Evolutionary conservation across 1,139 yeast species (phyloP).

Genomic region (Oligophagozyma castellii): DNA sequence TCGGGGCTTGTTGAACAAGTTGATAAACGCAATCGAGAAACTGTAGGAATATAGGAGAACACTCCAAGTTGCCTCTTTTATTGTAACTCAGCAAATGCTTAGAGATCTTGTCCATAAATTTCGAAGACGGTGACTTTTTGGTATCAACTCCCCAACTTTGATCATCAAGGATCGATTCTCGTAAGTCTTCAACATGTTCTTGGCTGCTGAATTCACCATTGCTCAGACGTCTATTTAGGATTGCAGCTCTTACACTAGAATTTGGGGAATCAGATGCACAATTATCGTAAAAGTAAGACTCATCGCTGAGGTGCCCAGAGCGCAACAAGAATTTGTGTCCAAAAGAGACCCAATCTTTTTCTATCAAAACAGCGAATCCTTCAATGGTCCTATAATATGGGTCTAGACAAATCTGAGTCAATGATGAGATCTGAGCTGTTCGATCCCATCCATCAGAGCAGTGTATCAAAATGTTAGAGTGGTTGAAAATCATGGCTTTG

Average conservation of each 20-base stretch:
- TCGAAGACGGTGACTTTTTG: conserved; percentile 4
- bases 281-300: conserved; percentile 28
- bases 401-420: conserved; percentile 78
- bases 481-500: conserved; percentile 67
- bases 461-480: conserved; percentile 74
- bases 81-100: conserved; percentile 18
- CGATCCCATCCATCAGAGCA: conserved; percentile 99
- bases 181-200: background rate
- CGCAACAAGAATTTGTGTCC: conserved; percentile 85
- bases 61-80: conserved; percentile 30
- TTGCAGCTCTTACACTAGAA: conserved; percentile 10
- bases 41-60: conserved; percentile 88
- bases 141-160: background rate
- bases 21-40: conserved; percentile 86
- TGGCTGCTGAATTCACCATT: conserved; percentile 1
- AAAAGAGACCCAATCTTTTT: conserved; percentile 91
- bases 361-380: conserved; percentile 75
- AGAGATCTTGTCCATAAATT: conserved; percentile 13
- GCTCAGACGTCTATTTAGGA: background rate
- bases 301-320: conserved; percentile 52
- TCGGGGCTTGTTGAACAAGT: conserved; percentile 54
- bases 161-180: background rate
- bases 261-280: too few relatives aligned
- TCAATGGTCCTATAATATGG: conserved; percentile 79
- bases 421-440: conserved; percentile 76